Conservation (phyloP, 805 yeast genomes). For the Lipomyces yamadae region DNA sequence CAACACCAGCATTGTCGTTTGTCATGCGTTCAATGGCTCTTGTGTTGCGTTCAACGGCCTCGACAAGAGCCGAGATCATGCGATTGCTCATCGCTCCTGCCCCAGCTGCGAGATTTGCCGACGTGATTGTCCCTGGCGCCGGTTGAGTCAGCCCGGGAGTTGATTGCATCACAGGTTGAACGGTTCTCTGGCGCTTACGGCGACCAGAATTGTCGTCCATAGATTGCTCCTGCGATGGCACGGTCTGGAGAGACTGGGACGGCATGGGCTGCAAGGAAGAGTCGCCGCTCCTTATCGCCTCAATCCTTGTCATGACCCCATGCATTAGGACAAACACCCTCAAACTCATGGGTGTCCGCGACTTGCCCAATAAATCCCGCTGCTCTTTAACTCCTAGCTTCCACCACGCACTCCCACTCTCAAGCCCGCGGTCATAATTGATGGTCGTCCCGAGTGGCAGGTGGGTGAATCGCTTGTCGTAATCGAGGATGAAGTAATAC, state of each 20-base stretch:
- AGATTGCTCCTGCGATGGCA: not conserved
- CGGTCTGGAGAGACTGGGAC: slow-evolving; percentile 9
- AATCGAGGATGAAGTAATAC: slow-evolving; percentile 30
- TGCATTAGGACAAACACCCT: slow-evolving; percentile 32
- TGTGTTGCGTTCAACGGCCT: slow-evolving; percentile 29
- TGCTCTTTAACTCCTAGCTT: slow-evolving; percentile 26
- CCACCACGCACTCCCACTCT: slow-evolving; percentile 28
- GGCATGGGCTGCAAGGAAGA: not conserved
- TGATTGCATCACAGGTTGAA: slow-evolving; percentile 4
- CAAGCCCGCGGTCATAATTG: slow-evolving; percentile 17
- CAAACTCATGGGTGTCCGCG: slow-evolving; percentile 33
- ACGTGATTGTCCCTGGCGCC: slow-evolving; percentile 5
- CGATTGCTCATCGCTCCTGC: slow-evolving; percentile 35
- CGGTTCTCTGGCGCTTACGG: slow-evolving; percentile 1
- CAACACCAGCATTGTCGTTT: slow-evolving; percentile 11
- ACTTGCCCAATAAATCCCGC: slow-evolving; percentile 35
- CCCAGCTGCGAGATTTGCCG: slow-evolving; percentile 11
- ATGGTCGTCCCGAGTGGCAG: slow-evolving; percentile 12
- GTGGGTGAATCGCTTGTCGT: slow-evolving; percentile 30
- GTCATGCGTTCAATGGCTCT: slow-evolving; percentile 21
- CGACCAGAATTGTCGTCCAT: not conserved
- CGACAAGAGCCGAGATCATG: slow-evolving; percentile 18
- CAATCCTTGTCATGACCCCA: slow-evolving; percentile 27
- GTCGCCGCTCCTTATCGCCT: slow-evolving; percentile 16
- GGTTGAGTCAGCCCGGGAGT: not conserved